Conservation (phyloP, 176 grass and related monocot genomes). For the Zoysia pacifica region DNA sequence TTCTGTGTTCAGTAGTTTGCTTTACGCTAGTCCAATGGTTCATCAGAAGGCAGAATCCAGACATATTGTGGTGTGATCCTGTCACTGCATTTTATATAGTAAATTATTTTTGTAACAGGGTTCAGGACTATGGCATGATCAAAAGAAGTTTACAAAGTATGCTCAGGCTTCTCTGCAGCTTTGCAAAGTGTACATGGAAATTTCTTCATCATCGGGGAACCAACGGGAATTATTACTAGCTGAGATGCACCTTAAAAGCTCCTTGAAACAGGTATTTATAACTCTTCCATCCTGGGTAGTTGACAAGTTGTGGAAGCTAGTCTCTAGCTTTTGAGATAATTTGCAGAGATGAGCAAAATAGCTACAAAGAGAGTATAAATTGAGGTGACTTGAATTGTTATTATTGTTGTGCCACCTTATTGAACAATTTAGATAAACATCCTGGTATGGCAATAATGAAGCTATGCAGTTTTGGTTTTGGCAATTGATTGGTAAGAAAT, state of each 20-base stretch:
- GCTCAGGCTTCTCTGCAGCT: slow-evolving; percentile 74
- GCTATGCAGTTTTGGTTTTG: background rate
- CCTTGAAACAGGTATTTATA: slow-evolving; percentile 71
- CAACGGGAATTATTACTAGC: slow-evolving; percentile 62
- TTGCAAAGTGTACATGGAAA: slow-evolving; percentile 79
- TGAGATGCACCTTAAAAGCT: slow-evolving; percentile 88
- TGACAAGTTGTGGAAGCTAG: slow-evolving; percentile 9
- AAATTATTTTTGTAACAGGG: slow-evolving; percentile 52
- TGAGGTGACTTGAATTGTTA: background rate
- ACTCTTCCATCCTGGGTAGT: background rate
- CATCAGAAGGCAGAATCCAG: background rate
- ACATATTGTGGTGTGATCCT: background rate
- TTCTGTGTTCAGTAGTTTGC: background rate
- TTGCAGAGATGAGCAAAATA: background rate
- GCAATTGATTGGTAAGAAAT: background rate
- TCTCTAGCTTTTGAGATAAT: slow-evolving; percentile 1
- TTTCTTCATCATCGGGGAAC: slow-evolving; percentile 67
- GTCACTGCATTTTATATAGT: background rate
- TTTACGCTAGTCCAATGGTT: background rate
- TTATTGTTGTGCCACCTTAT: background rate
- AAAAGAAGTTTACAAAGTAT: slow-evolving; percentile 70
- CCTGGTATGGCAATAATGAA: background rate
- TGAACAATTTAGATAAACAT: background rate
- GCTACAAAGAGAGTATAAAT: background rate
- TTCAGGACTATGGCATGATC: slow-evolving; percentile 77